These are phyloP conservation scores for Sporothrix euskadiensis DNA, from an alignment of 2,329 filamentous ascomycete genomes.

Conservation along the genomic window DNA sequence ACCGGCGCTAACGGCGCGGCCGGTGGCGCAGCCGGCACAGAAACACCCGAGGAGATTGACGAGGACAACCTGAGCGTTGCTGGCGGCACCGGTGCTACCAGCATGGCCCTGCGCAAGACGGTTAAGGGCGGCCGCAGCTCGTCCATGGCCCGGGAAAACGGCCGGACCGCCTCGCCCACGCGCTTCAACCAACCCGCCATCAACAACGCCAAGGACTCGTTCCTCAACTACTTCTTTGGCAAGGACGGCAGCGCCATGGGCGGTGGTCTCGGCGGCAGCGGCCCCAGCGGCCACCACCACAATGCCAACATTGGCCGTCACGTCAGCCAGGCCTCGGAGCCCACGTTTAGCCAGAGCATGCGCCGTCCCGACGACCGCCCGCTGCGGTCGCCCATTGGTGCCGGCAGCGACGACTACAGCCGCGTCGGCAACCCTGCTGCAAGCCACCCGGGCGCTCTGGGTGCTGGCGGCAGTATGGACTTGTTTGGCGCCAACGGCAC, in stretches of 20 bases:
- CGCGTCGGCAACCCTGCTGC: background rate
- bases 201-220: constrained; percentile 77
- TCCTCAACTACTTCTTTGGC: constrained; percentile 98
- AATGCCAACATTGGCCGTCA: constrained; percentile 57
- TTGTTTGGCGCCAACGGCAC: constrained; percentile 47
- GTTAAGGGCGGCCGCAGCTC: constrained; percentile 72
- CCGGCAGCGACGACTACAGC: constrained; percentile 25
- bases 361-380: constrained; percentile 66
- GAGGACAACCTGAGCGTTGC: constrained; percentile 64
- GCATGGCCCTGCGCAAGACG: constrained; percentile 59
- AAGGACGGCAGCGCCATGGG: constrained; percentile 67
- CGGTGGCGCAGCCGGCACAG: constrained; percentile 47
- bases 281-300: constrained; percentile 36
- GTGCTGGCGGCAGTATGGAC: constrained; percentile 29
- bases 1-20: constrained; percentile 60
- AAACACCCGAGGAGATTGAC: constrained; percentile 61
- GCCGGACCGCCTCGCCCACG: constrained; percentile 59
- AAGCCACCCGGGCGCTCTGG: constrained; percentile 17
- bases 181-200: constrained; percentile 60
- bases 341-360: constrained; percentile 80
- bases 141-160: constrained; percentile 72
- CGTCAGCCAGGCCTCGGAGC: constrained; percentile 75
- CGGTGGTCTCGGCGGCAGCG: background rate
- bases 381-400: constrained; percentile 51
- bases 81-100: constrained; percentile 45